Base-by-base conservation (phyloP, 2,329 filamentous ascomycete species). In the Botrytis elliptica region DNA sequence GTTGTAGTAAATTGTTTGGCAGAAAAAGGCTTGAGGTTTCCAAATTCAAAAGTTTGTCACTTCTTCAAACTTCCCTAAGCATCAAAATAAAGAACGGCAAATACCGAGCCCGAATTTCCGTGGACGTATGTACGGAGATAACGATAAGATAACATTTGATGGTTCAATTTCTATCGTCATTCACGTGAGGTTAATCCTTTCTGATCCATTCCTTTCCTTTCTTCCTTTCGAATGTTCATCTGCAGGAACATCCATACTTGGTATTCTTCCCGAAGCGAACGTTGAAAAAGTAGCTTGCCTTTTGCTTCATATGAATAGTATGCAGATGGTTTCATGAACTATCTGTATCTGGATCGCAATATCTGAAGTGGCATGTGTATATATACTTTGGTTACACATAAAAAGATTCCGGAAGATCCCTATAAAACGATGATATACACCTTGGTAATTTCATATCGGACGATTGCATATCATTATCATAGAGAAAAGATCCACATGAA, bases 51-150 rank as follows among this genome's bases (percentile, higher is more conserved):
- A 42, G 66, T 68, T 68, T 68, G 66, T 68, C 49, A 68, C 66
- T 57, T 68, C 66, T 57, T 68, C 66, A 68, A 68, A 42, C 66
- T 72, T 68, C 62, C 40, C 29, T 49, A 59, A 67, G 64, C 62
- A 66, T 67, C 29, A 42, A 67, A 70, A 70, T 60, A 42, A 60
- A 70, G 49, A n/a, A 70, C 52, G 67, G 67, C 36, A 70, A 70
- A 33, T 44, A 44, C 68, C 68, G 68, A 62, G 9, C 68, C 52
- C 63, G 36, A 67, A 55, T 40, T 9, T 55, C 60, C 70, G 60
- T 40, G n/a, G 18, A 33, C 25, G 12, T 33, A 42, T 44, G 12
- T 25, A 52, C 42, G 42, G 55, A 36, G 57, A 65, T 64, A 64
- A 64, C 33, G 60, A 64, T 49, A 62, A 52, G 55, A 63, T 63